Evolutionary conservation across 768 basidiomycete species (phyloP).

Genomic region (Pulveroboletus sp.): DNA sequence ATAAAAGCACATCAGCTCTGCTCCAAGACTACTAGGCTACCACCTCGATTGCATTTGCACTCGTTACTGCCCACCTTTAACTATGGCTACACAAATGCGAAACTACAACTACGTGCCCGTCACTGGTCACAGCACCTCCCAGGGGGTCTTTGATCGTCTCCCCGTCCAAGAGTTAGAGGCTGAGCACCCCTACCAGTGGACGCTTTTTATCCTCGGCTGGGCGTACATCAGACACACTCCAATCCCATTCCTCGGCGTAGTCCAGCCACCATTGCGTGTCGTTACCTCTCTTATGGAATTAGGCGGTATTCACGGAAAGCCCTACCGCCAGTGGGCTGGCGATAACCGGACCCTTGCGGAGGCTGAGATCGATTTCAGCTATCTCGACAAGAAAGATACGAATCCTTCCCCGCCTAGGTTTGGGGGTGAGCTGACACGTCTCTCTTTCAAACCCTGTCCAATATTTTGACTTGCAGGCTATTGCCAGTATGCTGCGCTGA

Average conservation of each 20-base stretch:
- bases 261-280: constrained; percentile 7
- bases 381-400: constrained; percentile 22
- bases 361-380: constrained; percentile 13
- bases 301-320: constrained; percentile 22
- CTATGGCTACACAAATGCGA: not conserved
- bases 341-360: constrained; percentile 17
- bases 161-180: constrained; percentile 17
- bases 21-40: not conserved
- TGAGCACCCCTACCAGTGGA: constrained; percentile 22
- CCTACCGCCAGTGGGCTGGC: constrained; percentile 22
- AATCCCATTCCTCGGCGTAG: constrained; percentile 11
- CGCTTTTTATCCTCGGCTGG: constrained; percentile 25
- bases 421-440: constrained; percentile 15
- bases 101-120: constrained; percentile 16
- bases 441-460: not conserved
- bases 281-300: constrained; percentile 20
- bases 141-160: constrained; percentile 18
- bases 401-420: constrained; percentile 24
- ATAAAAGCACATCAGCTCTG: constrained; percentile 2
- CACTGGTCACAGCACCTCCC: constrained; percentile 14
- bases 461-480: constrained; percentile 13
- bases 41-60: not conserved
- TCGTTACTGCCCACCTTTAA: not conserved
- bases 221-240: constrained; percentile 10
- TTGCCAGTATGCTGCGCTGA: constrained; percentile 20